phyloP scores from a whole-genome alignment of 2,329 filamentous ascomycete genomes.

The Arthrobotrys pseudoclavata region DNA sequence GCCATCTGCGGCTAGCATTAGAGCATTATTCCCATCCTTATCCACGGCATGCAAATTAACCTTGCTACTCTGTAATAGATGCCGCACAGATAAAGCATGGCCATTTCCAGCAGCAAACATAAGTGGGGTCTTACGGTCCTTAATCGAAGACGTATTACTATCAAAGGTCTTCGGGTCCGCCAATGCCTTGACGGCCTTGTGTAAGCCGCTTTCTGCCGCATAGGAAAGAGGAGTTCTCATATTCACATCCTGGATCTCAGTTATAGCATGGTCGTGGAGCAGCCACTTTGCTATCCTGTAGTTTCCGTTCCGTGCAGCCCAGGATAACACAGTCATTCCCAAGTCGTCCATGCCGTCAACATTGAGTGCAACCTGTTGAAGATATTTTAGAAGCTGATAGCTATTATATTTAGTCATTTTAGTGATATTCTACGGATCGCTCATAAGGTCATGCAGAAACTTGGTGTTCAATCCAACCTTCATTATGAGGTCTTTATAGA shows the following conservation, averaged over 20 bases:
- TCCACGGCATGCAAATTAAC: neutral
- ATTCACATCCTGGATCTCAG: constrained; percentile 6
- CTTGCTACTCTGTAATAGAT: neutral
- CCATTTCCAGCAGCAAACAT: constrained; percentile 13
- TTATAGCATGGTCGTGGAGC: neutral
- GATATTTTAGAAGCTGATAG: constrained; percentile 8
- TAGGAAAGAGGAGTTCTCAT: constrained; percentile 17
- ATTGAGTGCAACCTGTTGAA: neutral
- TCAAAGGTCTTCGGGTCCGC: neutral
- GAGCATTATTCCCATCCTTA: constrained; percentile 6
- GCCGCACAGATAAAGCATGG: constrained; percentile 6
- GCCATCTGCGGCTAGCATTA: constrained; percentile 16
- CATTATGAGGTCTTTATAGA: neutral
- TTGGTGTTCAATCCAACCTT: neutral
- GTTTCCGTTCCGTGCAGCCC: constrained; percentile 20
- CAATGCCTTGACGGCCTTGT: neutral
- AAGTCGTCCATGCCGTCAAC: neutral
- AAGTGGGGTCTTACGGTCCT: constrained; percentile 10
- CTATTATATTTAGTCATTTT: constrained; percentile 24
- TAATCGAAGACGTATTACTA: constrained; percentile 1
- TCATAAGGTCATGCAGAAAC: neutral
- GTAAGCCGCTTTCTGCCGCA: constrained; percentile 17
- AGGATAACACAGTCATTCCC: constrained; percentile 28
- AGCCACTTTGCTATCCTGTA: constrained; percentile 1
- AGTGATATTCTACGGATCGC: neutral